A percentile compares a stretch with the other conserved stretches of the same genome.
These are phyloP conservation scores for Cladosporium velox DNA, from an alignment of 2,329 filamentous ascomycete genomes.

Conservation along the genomic window DNA sequence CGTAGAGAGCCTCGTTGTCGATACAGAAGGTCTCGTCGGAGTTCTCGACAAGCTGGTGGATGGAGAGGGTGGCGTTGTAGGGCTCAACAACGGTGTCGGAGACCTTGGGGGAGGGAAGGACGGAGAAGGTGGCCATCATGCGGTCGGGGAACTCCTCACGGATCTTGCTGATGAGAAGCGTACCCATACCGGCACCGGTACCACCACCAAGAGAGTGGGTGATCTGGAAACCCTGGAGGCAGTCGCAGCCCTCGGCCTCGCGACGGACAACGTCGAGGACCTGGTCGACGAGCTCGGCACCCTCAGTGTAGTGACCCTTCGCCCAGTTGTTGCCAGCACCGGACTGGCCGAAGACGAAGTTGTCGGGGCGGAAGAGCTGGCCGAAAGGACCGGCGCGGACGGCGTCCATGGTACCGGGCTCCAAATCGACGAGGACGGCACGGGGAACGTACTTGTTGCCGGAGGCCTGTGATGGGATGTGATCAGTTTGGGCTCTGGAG, in stretches of 20 bases:
- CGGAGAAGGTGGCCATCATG: constrained; percentile 99
- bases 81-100: constrained; percentile 99
- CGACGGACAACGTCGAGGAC: constrained; percentile 98
- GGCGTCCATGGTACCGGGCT: constrained; percentile 99
- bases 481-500: constrained; percentile 33
- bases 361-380: constrained; percentile 99
- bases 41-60: constrained; percentile 99
- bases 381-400: constrained; percentile 98
- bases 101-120: constrained; percentile 98
- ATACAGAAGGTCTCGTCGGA: constrained; percentile 99
- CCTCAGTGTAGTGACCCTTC: constrained; percentile 99
- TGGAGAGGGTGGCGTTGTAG: constrained; percentile 98
- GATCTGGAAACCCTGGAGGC: constrained; percentile 99
- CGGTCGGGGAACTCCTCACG: constrained; percentile 99
- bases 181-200: constrained; percentile 99
- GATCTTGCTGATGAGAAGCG: constrained; percentile 99
- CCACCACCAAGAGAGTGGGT: constrained; percentile 99
- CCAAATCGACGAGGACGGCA: constrained; percentile 98
- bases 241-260: constrained; percentile 98
- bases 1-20: constrained; percentile 99
- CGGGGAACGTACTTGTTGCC: constrained; percentile 99
- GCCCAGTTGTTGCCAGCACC: constrained; percentile 99
- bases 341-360: constrained; percentile 99
- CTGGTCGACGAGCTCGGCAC: constrained; percentile 97
- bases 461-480: constrained; percentile 64